Evolutionary conservation across 2,329 filamentous ascomycete genomes (phyloP), one percentile per base, ranked within the genome.

Genomic region (Penicillium sp.): DNA sequence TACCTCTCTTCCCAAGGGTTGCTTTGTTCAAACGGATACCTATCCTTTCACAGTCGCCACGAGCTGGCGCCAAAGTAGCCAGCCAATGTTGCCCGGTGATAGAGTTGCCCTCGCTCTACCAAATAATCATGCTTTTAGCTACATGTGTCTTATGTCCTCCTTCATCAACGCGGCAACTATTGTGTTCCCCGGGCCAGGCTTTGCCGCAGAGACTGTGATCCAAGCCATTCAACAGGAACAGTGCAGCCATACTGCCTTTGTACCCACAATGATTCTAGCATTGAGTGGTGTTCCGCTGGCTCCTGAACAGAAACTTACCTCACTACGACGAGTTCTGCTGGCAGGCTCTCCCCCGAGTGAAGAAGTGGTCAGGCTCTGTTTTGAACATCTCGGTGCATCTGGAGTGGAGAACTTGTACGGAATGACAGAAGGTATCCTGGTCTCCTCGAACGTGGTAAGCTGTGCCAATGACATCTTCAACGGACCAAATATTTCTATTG

Each of bases 41-140:
- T 53, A 55, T 47, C 39, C 23, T 3, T 53, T 53, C 34, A 35
- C 51, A 8, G 49, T 36, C 19, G 57, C 54, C 42, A 27, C 23
- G 14, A 11, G 19, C 10, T 42, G 39, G 39, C 48, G 47, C 19
- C 11, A 55, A 32, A 51, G 19, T 35, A 36, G 30, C 35, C 26
- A 19, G 30, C 47, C 54, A 18, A 55, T 57, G 58, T 19, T 32
- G 6, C 56, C 53, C 13, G 58, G 56, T 1, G 51, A 61, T 32
- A 16, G 40, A n/a, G 42, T 54, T 2, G 23, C 38, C 29, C 32
- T 61, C 14, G 42, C 47, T 7, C 36, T 59, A 30, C 58, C 58
- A 18, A 59, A 59, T 36, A 59, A 61, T 34, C 58, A 61, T 23
- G 58, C 36, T 2, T 59, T 61, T 38, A 51, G 56, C n/a, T 61